These are phyloP conservation scores for Pleurotus pulmonarius DNA, from an alignment of 768 basidiomycete genomes.

Conservation along the genomic window DNA sequence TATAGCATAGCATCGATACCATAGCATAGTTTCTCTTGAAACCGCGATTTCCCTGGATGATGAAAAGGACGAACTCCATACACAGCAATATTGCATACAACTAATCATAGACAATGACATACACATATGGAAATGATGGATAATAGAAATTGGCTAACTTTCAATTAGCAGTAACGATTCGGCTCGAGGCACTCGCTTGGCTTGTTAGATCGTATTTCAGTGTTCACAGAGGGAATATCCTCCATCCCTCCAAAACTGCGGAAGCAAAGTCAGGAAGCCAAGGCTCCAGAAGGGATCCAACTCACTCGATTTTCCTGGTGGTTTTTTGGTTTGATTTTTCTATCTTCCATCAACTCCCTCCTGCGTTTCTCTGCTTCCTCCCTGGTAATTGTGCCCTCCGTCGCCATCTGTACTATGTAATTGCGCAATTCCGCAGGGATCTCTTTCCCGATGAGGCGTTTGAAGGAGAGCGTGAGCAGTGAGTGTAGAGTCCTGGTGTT, in stretches of 20 bases:
- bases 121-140: too few species aligned
- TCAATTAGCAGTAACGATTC: too few species aligned
- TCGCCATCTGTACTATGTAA: not conserved
- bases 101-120: too few species aligned
- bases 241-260: not conserved
- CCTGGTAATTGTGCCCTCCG: not conserved
- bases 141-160: too few species aligned
- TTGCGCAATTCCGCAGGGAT: not conserved
- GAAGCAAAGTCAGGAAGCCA: not conserved
- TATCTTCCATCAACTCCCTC: not conserved
- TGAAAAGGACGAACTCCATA: too few species aligned
- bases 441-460: not conserved
- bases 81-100: too few species aligned
- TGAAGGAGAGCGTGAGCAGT: not conserved
- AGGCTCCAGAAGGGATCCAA: not conserved
- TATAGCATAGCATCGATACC: too few species aligned
- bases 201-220: not conserved
- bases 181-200: too few species aligned
- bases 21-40: too few species aligned
- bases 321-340: not conserved
- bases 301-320: not conserved
- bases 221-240: not conserved
- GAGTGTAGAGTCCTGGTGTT: not conserved
- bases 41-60: too few species aligned
- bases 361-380: conserved; percentile 1